Evolutionary conservation across 345 rosid genomes (phyloP).

Genomic region (Camelina sativa): DNA sequence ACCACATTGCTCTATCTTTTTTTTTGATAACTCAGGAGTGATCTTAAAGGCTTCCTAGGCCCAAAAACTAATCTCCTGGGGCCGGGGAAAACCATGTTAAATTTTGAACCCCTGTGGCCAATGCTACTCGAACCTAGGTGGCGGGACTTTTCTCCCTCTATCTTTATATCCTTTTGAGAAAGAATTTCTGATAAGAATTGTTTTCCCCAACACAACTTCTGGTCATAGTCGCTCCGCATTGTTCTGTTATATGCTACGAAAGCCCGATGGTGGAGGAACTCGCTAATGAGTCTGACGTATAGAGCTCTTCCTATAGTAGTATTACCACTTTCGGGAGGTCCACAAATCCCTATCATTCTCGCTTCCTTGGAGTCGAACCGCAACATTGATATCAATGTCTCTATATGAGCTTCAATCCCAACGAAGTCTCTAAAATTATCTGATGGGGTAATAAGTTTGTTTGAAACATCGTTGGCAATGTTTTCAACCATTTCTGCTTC

Average conservation of each 20-base stretch:
- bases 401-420: conserved; percentile 35
- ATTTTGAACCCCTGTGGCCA: no score
- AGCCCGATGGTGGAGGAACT: no score
- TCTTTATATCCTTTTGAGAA: conserved; percentile 15
- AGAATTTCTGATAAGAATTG: conserved; percentile 43
- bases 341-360: conserved; percentile 43
- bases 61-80: no score
- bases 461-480: neutral
- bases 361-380: neutral
- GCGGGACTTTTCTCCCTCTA: no score
- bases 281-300: neutral
- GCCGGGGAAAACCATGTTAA: no score
- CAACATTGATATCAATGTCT: neutral
- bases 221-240: neutral
- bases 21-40: no score
- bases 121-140: no score
- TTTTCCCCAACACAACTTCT: conserved; percentile 33
- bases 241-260: neutral
- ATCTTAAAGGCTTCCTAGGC: no score
- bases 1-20: no score
- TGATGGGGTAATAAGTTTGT: conserved; percentile 1
- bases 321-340: conserved; percentile 52
- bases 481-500: no score
- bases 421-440: neutral
- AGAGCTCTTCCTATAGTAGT: conserved; percentile 48